Base-by-base conservation (phyloP, 495 filamentous ascomycete genomes). In the Xylaria bambusicola region DNA sequence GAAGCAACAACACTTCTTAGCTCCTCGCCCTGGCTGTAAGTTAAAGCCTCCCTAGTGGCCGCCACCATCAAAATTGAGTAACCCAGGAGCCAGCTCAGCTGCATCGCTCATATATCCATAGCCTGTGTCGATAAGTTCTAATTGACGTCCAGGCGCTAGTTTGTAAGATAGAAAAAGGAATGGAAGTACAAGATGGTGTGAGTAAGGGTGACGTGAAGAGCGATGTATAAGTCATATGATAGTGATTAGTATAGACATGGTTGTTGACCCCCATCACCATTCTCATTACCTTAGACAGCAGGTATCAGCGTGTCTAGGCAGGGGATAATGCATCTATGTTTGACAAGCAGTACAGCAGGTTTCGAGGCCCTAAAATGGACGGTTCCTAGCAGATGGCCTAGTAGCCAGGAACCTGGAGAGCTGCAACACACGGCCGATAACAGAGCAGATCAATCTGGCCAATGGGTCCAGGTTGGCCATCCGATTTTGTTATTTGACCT, bases 31-130 rank as follows among this genome's bases (percentile, higher is more conserved):
- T 62, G 42, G 31, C 59, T 59, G 40, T 58, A 20, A 56, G 58
- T 60, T 56, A 60, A 59, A 33, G 61, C 52, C 64, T 58, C 67
- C 60, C 60, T 62, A 65, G 62, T 69, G 64, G 64, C 62, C 62
- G 61, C 64, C 64, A 65, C 64, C 62, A 67, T 56, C 47, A 67
- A 44, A 40, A 67, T 49, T 54, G 23, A 63, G 49, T 42, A 69
- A 57, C 62, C 56, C 67, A 67, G 62, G 45, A 69, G 59, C 62
- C 67, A 46, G 64, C 59, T 63, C 62, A 62, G 59, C 64, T 50
- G 29, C 67, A 69, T 69, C 18, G 31, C 61, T 69, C 60, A 69
- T 46, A 38, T 59, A 59, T 49, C 67, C 67, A 69, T 69, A 67
- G 58, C 44, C 58, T 48, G 53, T 55, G 48, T 61, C 49, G 48